Evolutionary conservation across 2,329 filamentous ascomycete genomes (phyloP).

Genomic region (Thelonectria discophora): DNA sequence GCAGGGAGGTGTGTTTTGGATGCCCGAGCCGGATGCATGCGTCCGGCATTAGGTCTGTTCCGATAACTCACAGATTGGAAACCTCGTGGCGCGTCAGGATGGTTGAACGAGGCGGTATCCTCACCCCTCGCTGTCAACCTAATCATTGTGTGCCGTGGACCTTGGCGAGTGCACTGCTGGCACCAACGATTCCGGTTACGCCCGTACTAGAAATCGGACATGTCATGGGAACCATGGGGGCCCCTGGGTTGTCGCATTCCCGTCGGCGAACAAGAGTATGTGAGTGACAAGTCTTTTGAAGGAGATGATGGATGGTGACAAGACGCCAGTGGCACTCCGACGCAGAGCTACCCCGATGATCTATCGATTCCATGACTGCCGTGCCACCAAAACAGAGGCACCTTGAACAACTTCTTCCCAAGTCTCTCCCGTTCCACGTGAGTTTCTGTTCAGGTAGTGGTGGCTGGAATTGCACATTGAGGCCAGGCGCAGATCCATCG

Average conservation of each 20-base stretch:
- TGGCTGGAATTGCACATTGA: slow-evolving; percentile 9
- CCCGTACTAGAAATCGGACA: slow-evolving; percentile 1
- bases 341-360: background rate
- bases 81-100: slow-evolving; percentile 19
- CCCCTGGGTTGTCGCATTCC: background rate
- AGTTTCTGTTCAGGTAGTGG: slow-evolving; percentile 8
- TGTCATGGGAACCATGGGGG: slow-evolving; percentile 3
- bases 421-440: background rate
- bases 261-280: background rate
- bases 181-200: slow-evolving; percentile 3
- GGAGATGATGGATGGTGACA: background rate
- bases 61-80: slow-evolving; percentile 11
- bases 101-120: slow-evolving; percentile 11
- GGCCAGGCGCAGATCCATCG: slow-evolving; percentile 16
- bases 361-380: slow-evolving; percentile 7
- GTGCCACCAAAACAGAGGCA: slow-evolving; percentile 5
- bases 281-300: slow-evolving; percentile 1
- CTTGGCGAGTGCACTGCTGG: slow-evolving; percentile 6
- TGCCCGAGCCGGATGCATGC: slow-evolving; percentile 22
- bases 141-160: slow-evolving; percentile 15
- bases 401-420: slow-evolving; percentile 1
- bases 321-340: background rate
- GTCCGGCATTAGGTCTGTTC: slow-evolving; percentile 23
- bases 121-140: slow-evolving; percentile 15
- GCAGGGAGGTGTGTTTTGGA: slow-evolving; percentile 27